Percentiles rank a stretch among this genome's conserved stretches.
These are phyloP conservation scores for Aspergillus alliaceus DNA, from an alignment of 2,329 filamentous ascomycete species.

Conservation along the genomic window DNA sequence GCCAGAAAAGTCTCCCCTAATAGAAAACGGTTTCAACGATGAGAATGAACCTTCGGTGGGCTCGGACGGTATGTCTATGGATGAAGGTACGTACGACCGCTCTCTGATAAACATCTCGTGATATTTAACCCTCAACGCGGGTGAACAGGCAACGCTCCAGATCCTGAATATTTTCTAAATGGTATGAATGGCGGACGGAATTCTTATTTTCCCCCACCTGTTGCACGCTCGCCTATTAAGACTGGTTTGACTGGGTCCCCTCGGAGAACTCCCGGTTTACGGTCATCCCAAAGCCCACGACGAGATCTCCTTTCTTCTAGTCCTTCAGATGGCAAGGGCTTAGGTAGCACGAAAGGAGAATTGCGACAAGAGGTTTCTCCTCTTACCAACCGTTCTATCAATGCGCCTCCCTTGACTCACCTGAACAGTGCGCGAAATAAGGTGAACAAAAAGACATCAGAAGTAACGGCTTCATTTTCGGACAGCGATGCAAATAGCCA, in stretches of 20 bases:
- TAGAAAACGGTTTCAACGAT: slow-evolving; percentile 30
- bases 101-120: neutral
- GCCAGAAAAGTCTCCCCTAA: slow-evolving; percentile 62
- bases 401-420: slow-evolving; percentile 30
- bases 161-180: slow-evolving; percentile 43
- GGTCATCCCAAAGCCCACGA: slow-evolving; percentile 42
- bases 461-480: slow-evolving; percentile 32
- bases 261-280: slow-evolving; percentile 41
- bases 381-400: slow-evolving; percentile 36
- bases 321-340: slow-evolving; percentile 35
- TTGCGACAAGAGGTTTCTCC: slow-evolving; percentile 33
- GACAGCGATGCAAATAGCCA: slow-evolving; percentile 35
- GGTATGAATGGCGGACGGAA: slow-evolving; percentile 33
- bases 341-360: slow-evolving; percentile 22
- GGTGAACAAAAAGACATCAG: slow-evolving; percentile 15
- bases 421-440: slow-evolving; percentile 24
- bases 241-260: slow-evolving; percentile 43
- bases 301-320: slow-evolving; percentile 38
- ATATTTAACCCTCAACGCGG: slow-evolving; percentile 9
- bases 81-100: slow-evolving; percentile 53
- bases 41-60: slow-evolving; percentile 49
- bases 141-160: slow-evolving; percentile 39
- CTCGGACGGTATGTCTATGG: slow-evolving; percentile 63
- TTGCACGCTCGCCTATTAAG: slow-evolving; percentile 49
- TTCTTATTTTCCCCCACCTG: slow-evolving; percentile 39